phyloP scores from a whole-genome alignment of 352 stramenopile genomes.

The Blastocystis sp. region DNA sequence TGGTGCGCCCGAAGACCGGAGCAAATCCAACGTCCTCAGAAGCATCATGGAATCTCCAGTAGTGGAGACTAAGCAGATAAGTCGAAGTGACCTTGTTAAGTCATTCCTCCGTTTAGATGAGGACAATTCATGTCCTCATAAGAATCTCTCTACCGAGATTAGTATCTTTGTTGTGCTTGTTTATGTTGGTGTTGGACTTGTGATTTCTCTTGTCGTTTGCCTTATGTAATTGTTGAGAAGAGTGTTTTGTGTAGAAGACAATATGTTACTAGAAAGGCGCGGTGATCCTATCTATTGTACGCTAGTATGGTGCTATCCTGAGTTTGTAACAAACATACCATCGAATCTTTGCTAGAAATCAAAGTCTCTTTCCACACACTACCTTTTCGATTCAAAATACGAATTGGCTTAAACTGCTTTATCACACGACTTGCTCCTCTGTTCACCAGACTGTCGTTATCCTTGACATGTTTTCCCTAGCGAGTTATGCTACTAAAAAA shows the following conservation, averaged over 20 bases:
- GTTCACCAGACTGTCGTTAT: conserved; percentile 48
- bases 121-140: too few species aligned
- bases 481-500: background rate
- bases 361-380: background rate
- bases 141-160: too few species aligned
- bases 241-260: background rate
- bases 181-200: background rate
- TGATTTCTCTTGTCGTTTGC: background rate
- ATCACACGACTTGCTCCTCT: conserved; percentile 9
- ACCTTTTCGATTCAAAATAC: conserved; percentile 48
- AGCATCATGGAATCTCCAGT: too few species aligned
- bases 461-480: conserved; percentile 27
- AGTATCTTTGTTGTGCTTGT: background rate
- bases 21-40: too few species aligned
- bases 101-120: too few species aligned
- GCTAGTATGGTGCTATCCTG: background rate
- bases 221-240: background rate
- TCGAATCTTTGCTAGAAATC: conserved; percentile 17
- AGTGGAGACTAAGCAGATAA: too few species aligned
- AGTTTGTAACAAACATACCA: conserved; percentile 40
- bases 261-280: background rate
- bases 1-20: too few species aligned
- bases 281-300: background rate
- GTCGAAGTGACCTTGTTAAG: too few species aligned
- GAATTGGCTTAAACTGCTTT: conserved; percentile 43